Evolutionary conservation across 192 early-diverging fungal species (phyloP).

Genomic region (Coemansia javaensis): DNA sequence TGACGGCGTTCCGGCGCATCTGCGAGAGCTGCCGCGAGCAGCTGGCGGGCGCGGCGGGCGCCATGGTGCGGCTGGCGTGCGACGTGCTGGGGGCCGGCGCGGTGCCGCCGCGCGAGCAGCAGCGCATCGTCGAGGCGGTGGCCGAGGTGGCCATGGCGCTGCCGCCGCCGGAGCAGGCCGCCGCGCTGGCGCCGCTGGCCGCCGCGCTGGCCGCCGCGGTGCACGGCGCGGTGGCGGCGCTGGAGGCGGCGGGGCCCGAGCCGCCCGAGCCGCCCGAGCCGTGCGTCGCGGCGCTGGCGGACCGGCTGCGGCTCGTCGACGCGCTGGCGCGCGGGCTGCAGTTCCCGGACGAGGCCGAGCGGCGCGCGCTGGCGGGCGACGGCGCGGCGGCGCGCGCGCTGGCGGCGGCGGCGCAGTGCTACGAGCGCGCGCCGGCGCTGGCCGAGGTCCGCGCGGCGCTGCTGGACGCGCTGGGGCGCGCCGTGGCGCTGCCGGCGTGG

Average conservation of each 20-base stretch:
- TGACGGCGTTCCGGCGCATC: slow-evolving; percentile 60
- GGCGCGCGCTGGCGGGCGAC: slow-evolving; percentile 33
- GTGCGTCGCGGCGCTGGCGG: slow-evolving; percentile 2
- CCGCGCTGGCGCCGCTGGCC: slow-evolving; percentile 18
- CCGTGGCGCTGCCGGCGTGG: slow-evolving; percentile 3
- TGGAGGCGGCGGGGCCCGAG: slow-evolving; percentile 12
- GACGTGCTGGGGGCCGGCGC: slow-evolving; percentile 44
- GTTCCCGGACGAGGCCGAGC: slow-evolving; percentile 41
- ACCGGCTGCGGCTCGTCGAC: slow-evolving; percentile 25
- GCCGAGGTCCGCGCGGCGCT: slow-evolving; percentile 14
- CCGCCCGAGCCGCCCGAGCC: not conserved
- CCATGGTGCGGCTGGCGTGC: slow-evolving; percentile 57
- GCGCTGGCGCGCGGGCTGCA: slow-evolving; percentile 40
- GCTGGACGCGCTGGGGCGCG: slow-evolving; percentile 7
- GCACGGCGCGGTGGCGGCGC: slow-evolving; percentile 1
- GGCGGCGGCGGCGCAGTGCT: slow-evolving; percentile 25
- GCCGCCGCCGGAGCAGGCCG: slow-evolving; percentile 12
- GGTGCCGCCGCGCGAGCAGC: slow-evolving; percentile 42
- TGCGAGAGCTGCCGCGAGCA: slow-evolving; percentile 67
- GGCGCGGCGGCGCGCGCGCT: slow-evolving; percentile 8
- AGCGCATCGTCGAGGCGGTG: slow-evolving; percentile 44
- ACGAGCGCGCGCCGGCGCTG: slow-evolving; percentile 8
- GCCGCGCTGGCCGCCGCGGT: slow-evolving; percentile 10
- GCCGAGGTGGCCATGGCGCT: slow-evolving; percentile 35
- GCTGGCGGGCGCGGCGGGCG: slow-evolving; percentile 55